Percentiles rank a stretch among this genome's conserved stretches.
phyloP scores from a whole-genome alignment of 495 filamentous ascomycete genomes.

The Neurospora terricola region DNA sequence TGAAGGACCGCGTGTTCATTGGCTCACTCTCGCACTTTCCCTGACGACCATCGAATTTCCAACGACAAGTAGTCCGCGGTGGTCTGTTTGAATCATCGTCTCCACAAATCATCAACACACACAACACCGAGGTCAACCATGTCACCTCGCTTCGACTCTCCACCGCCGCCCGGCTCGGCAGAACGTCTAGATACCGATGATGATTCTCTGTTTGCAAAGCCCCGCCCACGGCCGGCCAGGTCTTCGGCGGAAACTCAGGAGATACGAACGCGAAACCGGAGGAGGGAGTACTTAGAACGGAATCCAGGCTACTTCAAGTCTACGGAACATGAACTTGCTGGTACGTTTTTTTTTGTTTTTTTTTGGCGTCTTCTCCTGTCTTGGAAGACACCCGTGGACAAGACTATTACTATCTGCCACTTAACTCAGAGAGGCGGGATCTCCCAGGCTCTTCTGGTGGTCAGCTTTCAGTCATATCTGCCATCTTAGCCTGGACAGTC shows the following conservation, averaged over 20 bases:
- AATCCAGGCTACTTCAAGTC: constrained; percentile 31
- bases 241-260: constrained; percentile 22
- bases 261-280: constrained; percentile 32
- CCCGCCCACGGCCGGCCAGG: constrained; percentile 28
- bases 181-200: background rate
- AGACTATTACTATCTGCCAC: background rate
- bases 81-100: background rate
- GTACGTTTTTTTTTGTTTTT: constrained; percentile 13
- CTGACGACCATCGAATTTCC: background rate
- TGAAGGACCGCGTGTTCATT: background rate
- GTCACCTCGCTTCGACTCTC: constrained; percentile 13
- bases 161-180: constrained; percentile 5
- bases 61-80: background rate
- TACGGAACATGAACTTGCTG: constrained; percentile 35
- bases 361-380: background rate
- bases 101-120: background rate
- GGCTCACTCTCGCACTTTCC: background rate
- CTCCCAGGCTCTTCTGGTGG: background rate
- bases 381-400: background rate
- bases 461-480: background rate
- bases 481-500: background rate
- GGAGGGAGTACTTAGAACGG: constrained; percentile 32
- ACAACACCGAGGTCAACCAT: background rate
- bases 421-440: background rate
- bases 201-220: constrained; percentile 10